Conservation (phyloP, 1,139 yeast species). For the Hemisphaericaspora xylanilytica region DNA sequence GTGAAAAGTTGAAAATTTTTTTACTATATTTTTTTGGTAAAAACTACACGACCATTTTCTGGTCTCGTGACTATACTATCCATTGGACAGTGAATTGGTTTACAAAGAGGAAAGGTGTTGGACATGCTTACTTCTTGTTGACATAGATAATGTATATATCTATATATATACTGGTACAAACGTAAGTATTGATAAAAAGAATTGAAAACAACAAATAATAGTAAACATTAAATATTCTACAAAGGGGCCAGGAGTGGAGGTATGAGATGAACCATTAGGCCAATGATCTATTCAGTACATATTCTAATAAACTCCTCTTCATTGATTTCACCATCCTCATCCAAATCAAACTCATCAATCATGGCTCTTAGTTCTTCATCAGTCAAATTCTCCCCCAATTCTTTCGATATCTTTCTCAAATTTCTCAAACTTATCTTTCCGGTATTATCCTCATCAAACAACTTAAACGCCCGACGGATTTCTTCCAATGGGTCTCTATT, state of each 20-base stretch:
- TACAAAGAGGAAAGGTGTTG: too few species aligned
- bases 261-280: too few species aligned
- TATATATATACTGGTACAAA: too few species aligned
- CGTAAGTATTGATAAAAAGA: too few species aligned
- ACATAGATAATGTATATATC: too few species aligned
- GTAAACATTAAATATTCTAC: too few species aligned
- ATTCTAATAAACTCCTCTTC: conserved; percentile 92
- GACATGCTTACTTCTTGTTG: too few species aligned
- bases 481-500: conserved; percentile 93
- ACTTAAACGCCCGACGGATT: conserved; percentile 80
- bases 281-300: conserved; percentile 57
- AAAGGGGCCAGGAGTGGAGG: too few species aligned
- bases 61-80: not conserved
- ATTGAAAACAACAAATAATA: too few species aligned
- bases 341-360: conserved; percentile 97
- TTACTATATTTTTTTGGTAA: too few species aligned
- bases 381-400: conserved; percentile 85
- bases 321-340: conserved; percentile 93
- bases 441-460: conserved; percentile 86
- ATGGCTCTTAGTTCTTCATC: conserved; percentile 94
- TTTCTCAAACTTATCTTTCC: conserved; percentile 84
- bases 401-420: conserved; percentile 86
- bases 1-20: conserved; percentile 1
- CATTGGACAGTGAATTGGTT: too few species aligned
- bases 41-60: not conserved